Evolutionary conservation across 345 rosid genomes (phyloP), one percentile per base, ranked within the genome.

Genomic region (Linum usitatissimum): DNA sequence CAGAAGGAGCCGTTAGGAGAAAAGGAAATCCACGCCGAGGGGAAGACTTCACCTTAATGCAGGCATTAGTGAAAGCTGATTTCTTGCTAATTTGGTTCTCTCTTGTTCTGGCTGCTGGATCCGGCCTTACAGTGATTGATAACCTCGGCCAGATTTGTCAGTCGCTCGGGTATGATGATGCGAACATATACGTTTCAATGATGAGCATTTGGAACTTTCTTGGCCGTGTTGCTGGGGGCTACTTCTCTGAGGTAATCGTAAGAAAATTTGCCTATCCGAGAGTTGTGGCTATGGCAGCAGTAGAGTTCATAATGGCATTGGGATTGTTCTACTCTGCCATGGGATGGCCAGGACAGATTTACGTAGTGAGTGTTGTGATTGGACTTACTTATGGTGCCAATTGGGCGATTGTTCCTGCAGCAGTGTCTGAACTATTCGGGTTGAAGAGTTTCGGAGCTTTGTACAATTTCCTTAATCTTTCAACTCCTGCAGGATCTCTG

Each of bases 301-400:
- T 76, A 57, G 90, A 86, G 54, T 76, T 75, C 8, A 62, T 84
- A 53, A 86, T 86, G 93, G 81, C 90, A 6, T 18, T 84, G 30
- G 90, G 81, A 36, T 78, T 86, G 6, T 56, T 81, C 63, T 86
- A 82, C 77, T 82, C 75, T 45, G 78, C 83, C 21, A 63, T 88
- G 68, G 88, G 74, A 10, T 76, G 79, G 74, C 88, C 93, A 0
- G 80, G 83, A 30, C 67, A 84, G 78, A 84, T 88, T 30, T 86
- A 86, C 28, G 79, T 84, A 1, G 63, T 81, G 55, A 86, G 92
- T 28, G 68, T 84, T 67, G 62, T 87, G 23, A 70, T 60, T 56
- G 88, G 90, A 65, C 76, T 87, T 12, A 82, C 87, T 28, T 83
- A 81, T 51, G 91, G 88, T 1, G 84, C 87, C 18, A 86, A 87